phyloP scores from a whole-genome alignment of 108 stramenopile genomes.

The Nitzschia palea region DNA sequence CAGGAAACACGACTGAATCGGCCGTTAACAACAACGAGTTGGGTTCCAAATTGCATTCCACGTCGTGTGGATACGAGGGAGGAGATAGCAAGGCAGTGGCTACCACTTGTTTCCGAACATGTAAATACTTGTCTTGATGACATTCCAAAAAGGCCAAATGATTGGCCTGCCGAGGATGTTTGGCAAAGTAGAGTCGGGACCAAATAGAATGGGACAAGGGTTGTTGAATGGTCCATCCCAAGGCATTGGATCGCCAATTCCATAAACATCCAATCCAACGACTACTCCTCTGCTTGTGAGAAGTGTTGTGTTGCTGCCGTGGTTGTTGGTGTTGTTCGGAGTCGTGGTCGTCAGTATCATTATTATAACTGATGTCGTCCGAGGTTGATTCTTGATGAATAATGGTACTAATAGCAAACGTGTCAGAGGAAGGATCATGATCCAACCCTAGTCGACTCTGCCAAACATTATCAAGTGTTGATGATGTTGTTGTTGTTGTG shows the following conservation, averaged over 20 bases:
- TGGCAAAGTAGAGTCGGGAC: conserved; percentile 22
- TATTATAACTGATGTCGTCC: too few species aligned
- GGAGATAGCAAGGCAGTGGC: conserved; percentile 22
- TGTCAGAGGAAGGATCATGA: conserved; percentile 23
- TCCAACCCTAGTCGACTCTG: conserved; percentile 18
- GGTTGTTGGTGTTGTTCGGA: too few species aligned
- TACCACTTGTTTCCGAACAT: conserved; percentile 8
- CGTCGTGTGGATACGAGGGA: not conserved
- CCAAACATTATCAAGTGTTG: not conserved
- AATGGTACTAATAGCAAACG: conserved; percentile 30
- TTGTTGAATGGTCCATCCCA: conserved; percentile 31
- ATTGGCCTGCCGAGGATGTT: conserved; percentile 8
- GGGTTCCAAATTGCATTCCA: not conserved
- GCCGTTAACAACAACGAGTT: conserved; percentile 22
- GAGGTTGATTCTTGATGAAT: not conserved
- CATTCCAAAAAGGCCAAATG: conserved; percentile 23
- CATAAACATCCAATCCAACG: conserved; percentile 35
- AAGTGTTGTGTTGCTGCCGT: too few species aligned
- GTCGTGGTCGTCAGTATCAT: too few species aligned
- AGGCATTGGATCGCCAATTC: conserved; percentile 31
- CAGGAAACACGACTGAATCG: conserved; percentile 24
- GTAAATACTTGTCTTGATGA: not conserved
- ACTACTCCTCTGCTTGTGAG: too few species aligned
- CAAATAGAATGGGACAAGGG: not conserved
- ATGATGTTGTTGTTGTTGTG: not conserved